phyloP scores from a whole-genome alignment of 2,329 filamentous ascomycete genomes.

The Phaeosphaeria sp. region DNA sequence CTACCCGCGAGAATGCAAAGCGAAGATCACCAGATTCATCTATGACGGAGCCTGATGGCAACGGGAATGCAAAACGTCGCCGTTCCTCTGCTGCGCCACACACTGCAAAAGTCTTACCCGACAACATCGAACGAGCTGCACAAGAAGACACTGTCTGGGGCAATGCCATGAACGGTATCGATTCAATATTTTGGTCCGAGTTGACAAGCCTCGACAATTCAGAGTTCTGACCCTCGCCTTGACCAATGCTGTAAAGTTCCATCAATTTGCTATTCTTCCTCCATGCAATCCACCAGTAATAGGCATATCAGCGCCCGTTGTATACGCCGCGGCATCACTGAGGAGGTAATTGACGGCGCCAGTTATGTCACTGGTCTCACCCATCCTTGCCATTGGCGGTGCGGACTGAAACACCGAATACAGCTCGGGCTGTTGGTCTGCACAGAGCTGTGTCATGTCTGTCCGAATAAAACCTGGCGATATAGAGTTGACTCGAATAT shows the following conservation, averaged over 20 bases:
- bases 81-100: neutral
- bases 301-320: conserved; percentile 7
- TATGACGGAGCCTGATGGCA: neutral
- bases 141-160: neutral
- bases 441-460: conserved; percentile 1
- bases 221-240: neutral
- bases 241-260: neutral
- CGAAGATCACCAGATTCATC: neutral
- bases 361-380: conserved; percentile 2
- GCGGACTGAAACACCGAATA: conserved; percentile 1
- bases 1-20: neutral
- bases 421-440: conserved; percentile 1
- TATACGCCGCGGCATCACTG: conserved; percentile 6
- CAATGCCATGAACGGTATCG: neutral
- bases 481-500: conserved; percentile 12
- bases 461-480: conserved; percentile 13
- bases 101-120: neutral
- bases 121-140: neutral
- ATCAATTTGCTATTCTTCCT: conserved; percentile 2
- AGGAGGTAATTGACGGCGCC: conserved; percentile 5
- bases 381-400: conserved; percentile 6
- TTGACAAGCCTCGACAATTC: neutral
- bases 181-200: neutral
- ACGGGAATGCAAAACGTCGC: neutral
- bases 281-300: conserved; percentile 8